Percentiles rank a stretch among this genome's conserved stretches.
Conservation (phyloP, 2,329 filamentous ascomycete genomes). For the Arthrobotrys pseudoclavata region DNA sequence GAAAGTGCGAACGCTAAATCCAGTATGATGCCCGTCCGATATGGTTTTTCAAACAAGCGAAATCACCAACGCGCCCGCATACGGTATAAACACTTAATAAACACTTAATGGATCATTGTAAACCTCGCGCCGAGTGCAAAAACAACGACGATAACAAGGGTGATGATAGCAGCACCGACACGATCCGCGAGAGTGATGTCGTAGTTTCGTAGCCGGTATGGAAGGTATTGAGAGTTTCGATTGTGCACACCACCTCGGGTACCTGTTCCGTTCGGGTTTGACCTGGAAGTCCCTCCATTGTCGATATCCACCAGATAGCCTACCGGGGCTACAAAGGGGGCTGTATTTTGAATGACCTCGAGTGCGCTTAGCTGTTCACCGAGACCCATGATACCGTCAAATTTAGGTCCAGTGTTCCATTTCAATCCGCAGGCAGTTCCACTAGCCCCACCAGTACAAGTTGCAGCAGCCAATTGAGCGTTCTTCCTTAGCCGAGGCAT, state of each 20-base stretch:
- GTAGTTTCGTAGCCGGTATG: conserved; percentile 43
- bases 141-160: conserved; percentile 41
- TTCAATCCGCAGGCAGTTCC: conserved; percentile 75
- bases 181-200: conserved; percentile 37
- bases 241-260: conserved; percentile 49
- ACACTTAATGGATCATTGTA: conserved; percentile 43
- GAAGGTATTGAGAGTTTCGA: conserved; percentile 44
- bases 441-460: conserved; percentile 74
- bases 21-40: conserved; percentile 9
- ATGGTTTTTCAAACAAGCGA: neutral
- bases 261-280: conserved; percentile 64
- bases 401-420: conserved; percentile 73
- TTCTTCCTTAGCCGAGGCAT: conserved; percentile 73
- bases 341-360: conserved; percentile 73
- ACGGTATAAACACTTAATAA: neutral
- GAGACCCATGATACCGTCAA: conserved; percentile 74
- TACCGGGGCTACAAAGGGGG: conserved; percentile 67
- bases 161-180: conserved; percentile 47
- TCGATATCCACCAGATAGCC: conserved; percentile 68
- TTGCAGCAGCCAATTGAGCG: conserved; percentile 72
- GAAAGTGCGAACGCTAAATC: conserved; percentile 4
- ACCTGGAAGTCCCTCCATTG: conserved; percentile 74
- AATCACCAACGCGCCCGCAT: neutral
- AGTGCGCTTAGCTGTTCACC: conserved; percentile 79
- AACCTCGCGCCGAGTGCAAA: conserved; percentile 47